phyloP scores from a whole-genome alignment of 2,329 filamentous ascomycete species.

The Talaromyces verruculosus region DNA sequence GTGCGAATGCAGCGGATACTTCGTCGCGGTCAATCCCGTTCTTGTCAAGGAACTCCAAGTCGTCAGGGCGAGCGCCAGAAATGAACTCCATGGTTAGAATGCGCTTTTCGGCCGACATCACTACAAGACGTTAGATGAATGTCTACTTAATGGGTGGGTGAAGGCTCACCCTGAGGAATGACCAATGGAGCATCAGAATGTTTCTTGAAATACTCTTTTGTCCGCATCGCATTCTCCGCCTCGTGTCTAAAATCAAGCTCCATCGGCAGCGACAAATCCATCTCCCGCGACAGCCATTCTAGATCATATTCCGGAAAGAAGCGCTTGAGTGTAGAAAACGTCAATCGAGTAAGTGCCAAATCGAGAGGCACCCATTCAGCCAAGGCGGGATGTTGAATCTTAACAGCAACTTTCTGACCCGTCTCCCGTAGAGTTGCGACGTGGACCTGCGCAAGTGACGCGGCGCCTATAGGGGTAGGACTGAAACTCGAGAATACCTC shows the following conservation, averaged over 20 bases:
- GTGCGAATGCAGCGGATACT: constrained; percentile 84
- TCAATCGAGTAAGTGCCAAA: constrained; percentile 79
- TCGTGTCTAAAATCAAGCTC: constrained; percentile 89
- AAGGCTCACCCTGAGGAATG: constrained; percentile 64
- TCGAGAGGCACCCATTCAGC: constrained; percentile 90
- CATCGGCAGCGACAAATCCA: constrained; percentile 85
- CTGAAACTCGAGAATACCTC: constrained; percentile 88
- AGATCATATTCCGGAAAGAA: constrained; percentile 98
- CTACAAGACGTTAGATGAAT: constrained; percentile 37
- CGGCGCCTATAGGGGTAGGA: constrained; percentile 78
- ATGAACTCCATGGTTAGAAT: constrained; percentile 96
- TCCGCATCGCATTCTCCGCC: constrained; percentile 76
- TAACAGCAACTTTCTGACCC: constrained; percentile 87
- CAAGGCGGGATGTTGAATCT: constrained; percentile 88
- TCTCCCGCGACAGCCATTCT: constrained; percentile 91
- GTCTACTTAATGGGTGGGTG: neutral
- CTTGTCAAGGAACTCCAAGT: constrained; percentile 79
- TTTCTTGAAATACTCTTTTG: constrained; percentile 75
- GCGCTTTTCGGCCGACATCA: constrained; percentile 83
- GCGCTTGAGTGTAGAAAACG: constrained; percentile 82
- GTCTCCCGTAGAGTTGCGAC: constrained; percentile 78
- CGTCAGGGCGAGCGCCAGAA: constrained; percentile 81
- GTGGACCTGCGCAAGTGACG: constrained; percentile 92
- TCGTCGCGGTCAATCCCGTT: constrained; percentile 92
- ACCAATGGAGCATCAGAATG: constrained; percentile 76